These are phyloP conservation scores for Paramyrothecium sp. DNA, from an alignment of 2,329 filamentous ascomycete species.

Conservation along the genomic window DNA sequence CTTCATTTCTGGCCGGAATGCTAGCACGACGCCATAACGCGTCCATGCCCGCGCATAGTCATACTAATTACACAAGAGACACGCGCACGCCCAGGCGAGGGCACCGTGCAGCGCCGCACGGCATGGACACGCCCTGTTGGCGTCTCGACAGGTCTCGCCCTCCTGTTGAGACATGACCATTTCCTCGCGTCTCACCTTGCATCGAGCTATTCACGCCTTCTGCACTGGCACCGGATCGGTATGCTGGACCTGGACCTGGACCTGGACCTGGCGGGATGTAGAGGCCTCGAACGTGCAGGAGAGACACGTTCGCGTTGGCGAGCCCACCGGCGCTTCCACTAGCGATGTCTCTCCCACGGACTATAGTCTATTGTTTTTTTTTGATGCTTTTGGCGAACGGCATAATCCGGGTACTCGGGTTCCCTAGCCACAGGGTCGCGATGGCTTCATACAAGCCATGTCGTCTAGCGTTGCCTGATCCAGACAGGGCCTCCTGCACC, in stretches of 20 bases:
- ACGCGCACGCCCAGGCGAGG: not conserved
- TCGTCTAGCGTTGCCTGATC: too few species aligned
- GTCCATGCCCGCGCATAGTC: not conserved
- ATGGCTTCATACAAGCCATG: too few species aligned
- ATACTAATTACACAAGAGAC: not conserved
- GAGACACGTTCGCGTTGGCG: too few species aligned
- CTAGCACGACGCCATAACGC: not conserved
- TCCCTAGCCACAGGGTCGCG: too few species aligned
- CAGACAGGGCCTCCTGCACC: too few species aligned
- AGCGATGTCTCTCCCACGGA: too few species aligned
- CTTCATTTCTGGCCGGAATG: not conserved
- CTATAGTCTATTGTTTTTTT: too few species aligned
- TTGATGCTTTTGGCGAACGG: too few species aligned
- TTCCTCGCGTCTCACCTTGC: not conserved
- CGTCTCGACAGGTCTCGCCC: not conserved
- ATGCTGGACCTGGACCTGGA: too few species aligned
- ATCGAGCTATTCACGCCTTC: not conserved
- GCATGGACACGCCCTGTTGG: not conserved
- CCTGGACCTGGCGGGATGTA: not conserved
- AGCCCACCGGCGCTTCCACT: too few species aligned
- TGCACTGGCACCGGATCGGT: not conserved
- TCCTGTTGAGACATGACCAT: not conserved
- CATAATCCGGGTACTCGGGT: too few species aligned
- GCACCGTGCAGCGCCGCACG: not conserved
- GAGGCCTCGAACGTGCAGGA: not conserved